Evolutionary conservation across 2,329 filamentous ascomycete genomes (phyloP), one percentile per base, ranked within the genome.

Genomic region (Tolypocladium album): DNA sequence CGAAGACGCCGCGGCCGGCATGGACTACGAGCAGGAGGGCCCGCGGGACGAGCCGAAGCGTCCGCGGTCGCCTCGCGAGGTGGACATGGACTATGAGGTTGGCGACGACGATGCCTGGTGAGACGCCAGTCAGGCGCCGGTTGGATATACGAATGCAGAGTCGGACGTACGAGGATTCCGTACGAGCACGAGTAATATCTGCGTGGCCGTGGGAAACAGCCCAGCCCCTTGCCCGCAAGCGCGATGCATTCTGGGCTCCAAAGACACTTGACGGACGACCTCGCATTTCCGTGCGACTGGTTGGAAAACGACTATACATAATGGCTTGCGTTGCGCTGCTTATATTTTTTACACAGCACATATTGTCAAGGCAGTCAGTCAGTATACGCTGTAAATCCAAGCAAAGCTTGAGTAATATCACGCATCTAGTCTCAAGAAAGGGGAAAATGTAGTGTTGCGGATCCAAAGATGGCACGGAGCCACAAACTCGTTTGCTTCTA

Each of bases 1-100:
- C 20, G 68, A 69, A 36, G 69, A 70, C n/a, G 66, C 63, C 47
- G 66, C 67, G 69, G 66, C 62, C 7, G 63, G 62, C 4, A 58
- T 65, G 56, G 65, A 62, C 22, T 66, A 63, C 34, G 65, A 63
- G 47, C 64, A 65, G 27, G 68, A 70, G 52, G 63, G 61, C 34
- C 61, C 39, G 58, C 64, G 61, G 36, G 61, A 59, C 38, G 62
- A 61, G 57, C 61, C 20, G 2, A 31, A 55, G 50, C 59, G 57
- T 60, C 53, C 40, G 57, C 67, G 69, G 58, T 66, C 69, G 22
- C 68, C 69, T 43, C 66, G 72, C 45, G 68, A 72, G 53, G 72
- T 72, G 4, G 74, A 80, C 55, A 78, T 82, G 77, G 80, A 82
- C 59, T 83, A 82, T 62, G 80, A 82, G 62, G 77, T 82, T 22